Percentiles rank a stretch among this genome's conserved stretches.
Evolutionary conservation across 1,284 basidiomycete genomes (phyloP).

Genomic region (Pascua sp.): DNA sequence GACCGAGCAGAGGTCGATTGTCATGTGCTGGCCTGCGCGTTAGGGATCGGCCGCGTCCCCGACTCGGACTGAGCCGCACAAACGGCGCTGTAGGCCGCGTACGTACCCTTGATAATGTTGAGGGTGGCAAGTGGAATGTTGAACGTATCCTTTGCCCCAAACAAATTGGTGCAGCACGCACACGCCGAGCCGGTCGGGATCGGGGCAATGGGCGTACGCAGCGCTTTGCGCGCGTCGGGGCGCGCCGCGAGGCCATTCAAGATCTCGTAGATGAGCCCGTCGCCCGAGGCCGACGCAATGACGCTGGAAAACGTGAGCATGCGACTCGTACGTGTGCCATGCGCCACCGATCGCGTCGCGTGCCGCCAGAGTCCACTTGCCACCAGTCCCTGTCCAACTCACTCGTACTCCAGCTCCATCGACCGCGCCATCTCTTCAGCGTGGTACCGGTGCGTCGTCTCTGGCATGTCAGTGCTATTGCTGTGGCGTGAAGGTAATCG

Average conservation of each 20-base stretch:
- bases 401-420: constrained; percentile 65
- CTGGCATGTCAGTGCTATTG: constrained; percentile 47
- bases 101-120: constrained; percentile 78
- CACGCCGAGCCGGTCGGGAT: constrained; percentile 69
- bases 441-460: constrained; percentile 69
- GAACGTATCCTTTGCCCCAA: constrained; percentile 59
- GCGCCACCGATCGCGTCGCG: too few relatives aligned
- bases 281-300: constrained; percentile 79
- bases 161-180: constrained; percentile 47
- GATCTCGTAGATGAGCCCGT: constrained; percentile 87
- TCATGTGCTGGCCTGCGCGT: constrained; percentile 58
- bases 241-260: constrained; percentile 84
- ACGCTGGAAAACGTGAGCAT: constrained; percentile 50
- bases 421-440: constrained; percentile 66
- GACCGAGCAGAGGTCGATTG: constrained; percentile 76
- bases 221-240: constrained; percentile 63
- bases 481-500: constrained; percentile 39
- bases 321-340: not conserved
- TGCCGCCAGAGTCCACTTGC: too few relatives aligned
- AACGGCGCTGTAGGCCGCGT: too few relatives aligned
- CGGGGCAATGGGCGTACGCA: constrained; percentile 73
- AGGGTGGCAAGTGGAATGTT: constrained; percentile 71
- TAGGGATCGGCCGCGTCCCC: too few relatives aligned
- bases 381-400: constrained; percentile 8
- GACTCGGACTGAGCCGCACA: too few relatives aligned